phyloP scores from a whole-genome alignment of 495 filamentous ascomycete species.

The Aspergillus nanangensis region DNA sequence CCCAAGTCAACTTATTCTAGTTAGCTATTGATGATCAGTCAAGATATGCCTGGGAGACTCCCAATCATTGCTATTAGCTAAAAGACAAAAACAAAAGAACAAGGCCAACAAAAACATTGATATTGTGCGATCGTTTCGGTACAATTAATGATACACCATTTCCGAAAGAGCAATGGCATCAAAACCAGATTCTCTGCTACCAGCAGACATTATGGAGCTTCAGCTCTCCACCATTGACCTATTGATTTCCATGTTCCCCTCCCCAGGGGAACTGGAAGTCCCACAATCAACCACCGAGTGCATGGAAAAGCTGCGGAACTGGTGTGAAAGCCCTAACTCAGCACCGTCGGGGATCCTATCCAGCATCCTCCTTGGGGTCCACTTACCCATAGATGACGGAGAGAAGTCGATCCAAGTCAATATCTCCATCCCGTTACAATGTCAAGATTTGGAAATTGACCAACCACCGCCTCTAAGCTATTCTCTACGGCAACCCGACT shows the following conservation, averaged over 20 bases:
- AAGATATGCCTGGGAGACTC: too few relatives aligned
- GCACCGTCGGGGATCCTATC: conserved; percentile 16
- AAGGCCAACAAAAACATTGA: too few relatives aligned
- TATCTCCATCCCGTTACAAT: conserved; percentile 29
- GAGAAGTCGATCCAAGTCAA: conserved; percentile 30
- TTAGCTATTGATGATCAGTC: too few relatives aligned
- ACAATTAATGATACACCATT: too few relatives aligned
- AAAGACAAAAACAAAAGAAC: too few relatives aligned
- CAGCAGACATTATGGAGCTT: conserved; percentile 27
- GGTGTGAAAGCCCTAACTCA: conserved; percentile 21
- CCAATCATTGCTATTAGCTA: too few relatives aligned
- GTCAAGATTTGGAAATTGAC: conserved; percentile 15
- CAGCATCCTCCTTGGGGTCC: conserved; percentile 22
- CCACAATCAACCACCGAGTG: conserved; percentile 25
- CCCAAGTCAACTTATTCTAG: too few relatives aligned
- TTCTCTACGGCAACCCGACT: conserved; percentile 35
- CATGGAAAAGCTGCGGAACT: conserved; percentile 27
- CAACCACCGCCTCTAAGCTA: conserved; percentile 24
- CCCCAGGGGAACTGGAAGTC: conserved; percentile 31
- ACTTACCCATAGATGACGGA: conserved; percentile 21
- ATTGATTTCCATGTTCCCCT: conserved; percentile 33
- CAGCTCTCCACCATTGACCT: conserved; percentile 35
- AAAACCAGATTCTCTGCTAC: conserved; percentile 16
- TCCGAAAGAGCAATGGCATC: too few relatives aligned
- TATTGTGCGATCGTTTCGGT: too few relatives aligned